Evolutionary conservation across 83 land plant species (phyloP).

Genomic region (Thuja plicata): DNA sequence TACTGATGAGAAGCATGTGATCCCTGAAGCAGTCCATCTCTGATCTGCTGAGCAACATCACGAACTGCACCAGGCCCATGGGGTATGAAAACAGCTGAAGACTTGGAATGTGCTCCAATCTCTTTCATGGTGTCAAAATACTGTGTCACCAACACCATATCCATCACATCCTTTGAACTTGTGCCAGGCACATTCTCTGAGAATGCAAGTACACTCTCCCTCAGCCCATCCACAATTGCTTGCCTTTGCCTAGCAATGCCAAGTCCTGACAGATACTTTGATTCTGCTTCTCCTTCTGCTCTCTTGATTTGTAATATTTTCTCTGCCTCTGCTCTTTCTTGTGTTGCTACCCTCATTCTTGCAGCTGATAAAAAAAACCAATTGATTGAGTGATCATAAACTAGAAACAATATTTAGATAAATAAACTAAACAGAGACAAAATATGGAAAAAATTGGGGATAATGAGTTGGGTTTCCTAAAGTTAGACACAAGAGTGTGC

Average conservation of each 20-base stretch:
- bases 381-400: neutral
- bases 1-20: neutral
- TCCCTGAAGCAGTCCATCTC: slow-evolving; percentile 41
- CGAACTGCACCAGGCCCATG: no score
- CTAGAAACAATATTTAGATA: neutral
- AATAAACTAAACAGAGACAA: no score
- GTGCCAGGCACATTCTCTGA: slow-evolving; percentile 48
- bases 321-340: slow-evolving; percentile 27
- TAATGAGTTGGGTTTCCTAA: no score
- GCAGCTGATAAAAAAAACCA: slow-evolving; percentile 29
- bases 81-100: no score
- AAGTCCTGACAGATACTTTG: no score
- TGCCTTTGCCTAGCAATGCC: slow-evolving; percentile 53
- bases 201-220: slow-evolving; percentile 53
- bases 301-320: no score
- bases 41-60: no score
- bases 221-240: slow-evolving; percentile 67
- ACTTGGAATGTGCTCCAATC: slow-evolving; percentile 28
- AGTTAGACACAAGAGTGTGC: no score
- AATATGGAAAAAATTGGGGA: no score
- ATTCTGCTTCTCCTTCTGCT: no score
- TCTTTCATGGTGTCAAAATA: slow-evolving; percentile 55
- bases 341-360: slow-evolving; percentile 63
- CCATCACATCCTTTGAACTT: slow-evolving; percentile 68
- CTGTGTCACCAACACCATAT: slow-evolving; percentile 59